phyloP scores from a whole-genome alignment of 768 basidiomycete genomes.

The Flagelloscypha sp. region DNA sequence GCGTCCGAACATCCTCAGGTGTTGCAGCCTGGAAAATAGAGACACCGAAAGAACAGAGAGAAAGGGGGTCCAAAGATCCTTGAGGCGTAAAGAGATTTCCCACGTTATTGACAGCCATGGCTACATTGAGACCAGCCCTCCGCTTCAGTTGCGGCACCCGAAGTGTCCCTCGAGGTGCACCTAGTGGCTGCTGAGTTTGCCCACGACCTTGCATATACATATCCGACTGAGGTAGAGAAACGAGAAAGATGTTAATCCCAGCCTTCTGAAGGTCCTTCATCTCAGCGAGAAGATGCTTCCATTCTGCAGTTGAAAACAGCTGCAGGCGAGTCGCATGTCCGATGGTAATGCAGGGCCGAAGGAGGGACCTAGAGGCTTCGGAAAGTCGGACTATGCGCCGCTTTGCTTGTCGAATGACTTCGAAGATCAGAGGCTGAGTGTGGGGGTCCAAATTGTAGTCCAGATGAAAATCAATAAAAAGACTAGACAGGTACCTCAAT shows the following conservation, averaged over 20 bases:
- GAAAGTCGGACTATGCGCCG: constrained; percentile 13
- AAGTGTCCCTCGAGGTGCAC: constrained; percentile 46
- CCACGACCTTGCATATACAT: constrained; percentile 60
- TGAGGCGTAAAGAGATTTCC: constrained; percentile 66
- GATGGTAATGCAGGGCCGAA: constrained; percentile 39
- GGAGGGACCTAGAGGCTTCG: constrained; percentile 8
- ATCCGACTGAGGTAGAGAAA: constrained; percentile 56
- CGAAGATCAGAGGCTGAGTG: constrained; percentile 46
- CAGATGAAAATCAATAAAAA: constrained; percentile 57
- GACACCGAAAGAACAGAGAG: constrained; percentile 48
- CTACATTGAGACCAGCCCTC: constrained; percentile 38
- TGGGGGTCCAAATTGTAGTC: constrained; percentile 54
- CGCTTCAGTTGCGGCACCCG: constrained; percentile 39
- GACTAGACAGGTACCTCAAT: too few species aligned
- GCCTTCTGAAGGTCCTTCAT: constrained; percentile 31
- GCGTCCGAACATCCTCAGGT: constrained; percentile 32
- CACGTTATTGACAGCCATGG: constrained; percentile 57
- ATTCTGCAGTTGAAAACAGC: constrained; percentile 37
- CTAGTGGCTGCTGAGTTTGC: constrained; percentile 24
- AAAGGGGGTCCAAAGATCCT: constrained; percentile 55
- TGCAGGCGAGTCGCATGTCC: constrained; percentile 57
- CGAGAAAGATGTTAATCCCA: constrained; percentile 45
- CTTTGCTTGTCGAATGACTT: constrained; percentile 37
- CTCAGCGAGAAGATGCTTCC: constrained; percentile 32
- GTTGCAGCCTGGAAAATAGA: constrained; percentile 53